Percentiles rank a stretch among this genome's conserved stretches.
These are phyloP conservation scores for Barnettozyma populi DNA, from an alignment of 805 yeast genomes.

Conservation along the genomic window DNA sequence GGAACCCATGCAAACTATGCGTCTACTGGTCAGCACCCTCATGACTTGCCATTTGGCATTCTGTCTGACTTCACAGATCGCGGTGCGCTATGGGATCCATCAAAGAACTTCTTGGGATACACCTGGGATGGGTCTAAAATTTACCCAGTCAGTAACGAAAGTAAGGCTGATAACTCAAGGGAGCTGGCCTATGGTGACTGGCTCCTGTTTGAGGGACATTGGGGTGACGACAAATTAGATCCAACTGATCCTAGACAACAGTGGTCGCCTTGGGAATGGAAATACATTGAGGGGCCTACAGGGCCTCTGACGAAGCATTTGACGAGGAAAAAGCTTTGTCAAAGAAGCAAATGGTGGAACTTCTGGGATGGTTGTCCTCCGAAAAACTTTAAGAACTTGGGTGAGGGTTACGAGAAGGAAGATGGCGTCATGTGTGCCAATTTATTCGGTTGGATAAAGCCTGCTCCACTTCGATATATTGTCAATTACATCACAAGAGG, in stretches of 20 bases:
- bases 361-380: conserved; percentile 78
- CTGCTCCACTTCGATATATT: conserved; percentile 42
- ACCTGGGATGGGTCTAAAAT: conserved; percentile 60
- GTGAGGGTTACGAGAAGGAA: conserved; percentile 84
- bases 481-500: conserved; percentile 53
- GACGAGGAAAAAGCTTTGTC: conserved; percentile 67
- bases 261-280: conserved; percentile 86
- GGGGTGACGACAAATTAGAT: conserved; percentile 81
- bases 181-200: conserved; percentile 41
- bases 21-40: conserved; percentile 93
- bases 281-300: conserved; percentile 85
- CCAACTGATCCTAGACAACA: conserved; percentile 72
- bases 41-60: conserved; percentile 89
- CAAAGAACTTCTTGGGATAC: conserved; percentile 75
- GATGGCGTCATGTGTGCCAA: conserved; percentile 77
- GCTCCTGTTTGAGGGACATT: conserved; percentile 75
- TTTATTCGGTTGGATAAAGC: conserved; percentile 47
- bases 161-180: conserved; percentile 23
- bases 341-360: conserved; percentile 90
- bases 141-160: conserved; percentile 31
- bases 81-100: conserved; percentile 94
- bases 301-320: conserved; percentile 86
- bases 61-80: conserved; percentile 90
- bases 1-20: conserved; percentile 98
- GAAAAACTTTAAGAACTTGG: conserved; percentile 66